These are phyloP conservation scores for Cordyceps farinosa DNA, from an alignment of 2,329 filamentous ascomycete genomes.

Conservation along the genomic window DNA sequence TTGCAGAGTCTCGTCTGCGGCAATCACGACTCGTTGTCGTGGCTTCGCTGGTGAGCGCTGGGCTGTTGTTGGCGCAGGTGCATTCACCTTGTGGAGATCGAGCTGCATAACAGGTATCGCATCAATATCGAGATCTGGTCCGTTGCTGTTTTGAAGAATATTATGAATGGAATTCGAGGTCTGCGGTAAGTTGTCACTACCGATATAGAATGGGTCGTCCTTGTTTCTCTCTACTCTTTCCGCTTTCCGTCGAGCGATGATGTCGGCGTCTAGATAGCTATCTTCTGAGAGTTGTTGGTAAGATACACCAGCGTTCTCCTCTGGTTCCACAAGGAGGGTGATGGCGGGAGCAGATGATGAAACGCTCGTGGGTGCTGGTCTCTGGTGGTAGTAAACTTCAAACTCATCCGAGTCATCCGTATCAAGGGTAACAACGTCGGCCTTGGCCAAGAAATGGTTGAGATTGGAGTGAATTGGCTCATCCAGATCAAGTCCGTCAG, in stretches of 20 bases:
- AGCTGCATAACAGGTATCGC: conserved; percentile 95
- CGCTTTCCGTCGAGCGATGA: conserved; percentile 67
- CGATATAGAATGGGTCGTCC: conserved; percentile 95
- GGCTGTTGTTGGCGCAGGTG: conserved; percentile 30
- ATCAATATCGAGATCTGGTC: conserved; percentile 82
- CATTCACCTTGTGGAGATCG: conserved; percentile 59
- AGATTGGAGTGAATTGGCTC: conserved; percentile 77
- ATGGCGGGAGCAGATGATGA: conserved; percentile 53
- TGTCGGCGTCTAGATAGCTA: conserved; percentile 67
- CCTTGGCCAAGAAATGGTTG: conserved; percentile 59
- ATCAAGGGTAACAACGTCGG: conserved; percentile 47
- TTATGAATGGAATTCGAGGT: conserved; percentile 75
- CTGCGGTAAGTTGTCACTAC: conserved; percentile 50
- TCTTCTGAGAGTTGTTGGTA: conserved; percentile 62
- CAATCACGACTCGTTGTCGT: conserved; percentile 62
- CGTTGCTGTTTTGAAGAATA: conserved; percentile 69
- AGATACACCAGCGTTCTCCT: conserved; percentile 47
- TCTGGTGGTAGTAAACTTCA: conserved; percentile 61
- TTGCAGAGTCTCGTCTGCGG: conserved; percentile 69
- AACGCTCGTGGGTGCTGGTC: conserved; percentile 48
- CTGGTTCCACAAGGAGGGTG: conserved; percentile 47
- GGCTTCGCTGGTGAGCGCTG: conserved; percentile 39
- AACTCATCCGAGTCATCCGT: conserved; percentile 63
- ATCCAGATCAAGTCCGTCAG: conserved; percentile 72
- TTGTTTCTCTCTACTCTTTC: conserved; percentile 78